These are phyloP conservation scores for Podaxis rugospora DNA, from an alignment of 768 basidiomycete genomes.

Conservation along the genomic window DNA sequence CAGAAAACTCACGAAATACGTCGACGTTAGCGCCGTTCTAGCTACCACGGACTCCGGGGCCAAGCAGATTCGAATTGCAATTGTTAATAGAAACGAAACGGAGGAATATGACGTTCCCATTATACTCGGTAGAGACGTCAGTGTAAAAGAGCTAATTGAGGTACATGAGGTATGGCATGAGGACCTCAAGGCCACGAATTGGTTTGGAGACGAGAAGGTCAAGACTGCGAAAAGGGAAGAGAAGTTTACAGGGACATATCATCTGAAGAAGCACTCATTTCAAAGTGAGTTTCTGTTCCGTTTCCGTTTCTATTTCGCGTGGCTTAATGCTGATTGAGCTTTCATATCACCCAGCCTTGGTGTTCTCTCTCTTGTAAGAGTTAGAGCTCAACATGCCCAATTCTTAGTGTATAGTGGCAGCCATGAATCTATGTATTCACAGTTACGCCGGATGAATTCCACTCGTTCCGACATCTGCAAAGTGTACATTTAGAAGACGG, in stretches of 20 bases:
- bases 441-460: no score
- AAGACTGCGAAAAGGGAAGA: conserved; percentile 25
- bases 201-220: conserved; percentile 39
- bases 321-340: background rate
- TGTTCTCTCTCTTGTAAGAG: background rate
- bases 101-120: conserved; percentile 34
- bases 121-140: conserved; percentile 27
- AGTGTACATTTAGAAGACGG: no score
- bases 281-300: conserved; percentile 25
- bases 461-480: no score
- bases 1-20: conserved; percentile 35
- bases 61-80: conserved; percentile 42
- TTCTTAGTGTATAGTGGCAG: no score
- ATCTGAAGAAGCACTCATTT: conserved; percentile 45
- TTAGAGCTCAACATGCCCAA: no score
- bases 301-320: background rate
- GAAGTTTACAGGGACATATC: conserved; percentile 30
- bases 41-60: conserved; percentile 18
- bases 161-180: conserved; percentile 51
- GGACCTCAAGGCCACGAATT: conserved; percentile 37
- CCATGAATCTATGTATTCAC: no score
- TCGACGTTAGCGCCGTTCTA: conserved; percentile 46
- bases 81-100: conserved; percentile 46
- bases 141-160: conserved; percentile 23
- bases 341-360: background rate